Evolutionary conservation across 176 grass and related monocot genomes (phyloP).

Genomic region (Hsuehochloa calcarea): DNA sequence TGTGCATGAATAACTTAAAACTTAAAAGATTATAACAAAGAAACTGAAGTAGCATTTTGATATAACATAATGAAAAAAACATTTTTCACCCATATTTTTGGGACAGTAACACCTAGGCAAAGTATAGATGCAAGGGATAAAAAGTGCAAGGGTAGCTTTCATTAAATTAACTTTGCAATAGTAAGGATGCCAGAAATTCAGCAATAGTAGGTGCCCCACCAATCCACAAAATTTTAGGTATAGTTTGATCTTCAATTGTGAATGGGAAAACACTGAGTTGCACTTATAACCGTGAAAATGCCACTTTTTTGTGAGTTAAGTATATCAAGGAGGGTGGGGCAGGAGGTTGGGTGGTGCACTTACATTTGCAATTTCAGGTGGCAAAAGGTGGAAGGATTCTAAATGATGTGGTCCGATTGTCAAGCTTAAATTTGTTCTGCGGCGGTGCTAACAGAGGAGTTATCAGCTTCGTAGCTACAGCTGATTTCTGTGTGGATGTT

Average conservation of each 20-base stretch:
- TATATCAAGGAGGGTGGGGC: not conserved
- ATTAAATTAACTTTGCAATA: not conserved
- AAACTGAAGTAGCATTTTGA: not conserved
- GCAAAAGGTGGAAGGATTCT: constrained; percentile 89
- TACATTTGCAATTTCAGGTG: constrained; percentile 75
- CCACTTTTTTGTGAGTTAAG: not conserved
- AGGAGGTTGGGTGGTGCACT: constrained; percentile 33
- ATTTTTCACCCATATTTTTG: not conserved
- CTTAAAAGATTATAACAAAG: not conserved
- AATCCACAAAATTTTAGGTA: constrained; percentile 3
- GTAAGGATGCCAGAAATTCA: constrained; percentile 26
- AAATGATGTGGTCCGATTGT: constrained; percentile 82
- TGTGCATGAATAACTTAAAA: not conserved
- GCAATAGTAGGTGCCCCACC: not conserved
- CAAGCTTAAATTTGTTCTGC: constrained; percentile 70
- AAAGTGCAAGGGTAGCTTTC: not conserved
- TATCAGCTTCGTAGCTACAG: constrained; percentile 36
- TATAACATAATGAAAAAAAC: not conserved
- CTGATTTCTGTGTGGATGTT: constrained; percentile 46
- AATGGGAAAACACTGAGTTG: not conserved
- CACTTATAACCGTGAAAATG: not conserved
- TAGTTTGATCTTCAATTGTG: not conserved
- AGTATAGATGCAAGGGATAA: not conserved
- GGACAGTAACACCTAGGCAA: not conserved
- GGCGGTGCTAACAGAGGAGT: constrained; percentile 23